Base-by-base conservation (phyloP, 768 basidiomycete species). In the Tylopilus vinaceipallidus region DNA sequence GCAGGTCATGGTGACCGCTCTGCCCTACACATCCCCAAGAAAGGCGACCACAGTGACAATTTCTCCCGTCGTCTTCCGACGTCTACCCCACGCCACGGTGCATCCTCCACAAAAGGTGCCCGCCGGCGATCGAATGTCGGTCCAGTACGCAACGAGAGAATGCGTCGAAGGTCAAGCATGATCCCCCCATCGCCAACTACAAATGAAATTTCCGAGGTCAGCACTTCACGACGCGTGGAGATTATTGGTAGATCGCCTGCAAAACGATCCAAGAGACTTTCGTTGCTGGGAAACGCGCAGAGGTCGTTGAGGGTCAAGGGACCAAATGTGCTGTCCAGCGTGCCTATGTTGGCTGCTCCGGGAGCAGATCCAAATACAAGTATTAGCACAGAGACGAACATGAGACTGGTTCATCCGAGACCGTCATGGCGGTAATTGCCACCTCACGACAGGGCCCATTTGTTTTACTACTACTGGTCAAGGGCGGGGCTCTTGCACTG, bases 121-220 rank as follows among this genome's bases (percentile, higher is more conserved):
- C 74, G 84, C 37, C 74, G 86, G 52, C 78, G 85, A 33, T 92
- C 91, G 20, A 85, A 84, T 57, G 79, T 90, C 49, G 91, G 90
- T 5, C 79, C 86, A n/a, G 60, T 83, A 64, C 82, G 91, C 30
- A 76, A 71, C 52, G 91, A 92, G 65, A 88, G 87, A 65, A 69
- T 71, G 13, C 74, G 88, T 51, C 74, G 91, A 50, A 77, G 90
- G 49, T 91, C 90, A 33, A 93, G 91, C 61, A 68, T 90, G 74
- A 88, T 92, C 53, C 85, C 85, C n/a, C 75, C 81, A 42, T 77
- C 81, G 14, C 73, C 77, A n/a, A 70, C 63, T 36, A 63, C 62
- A 22, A 71, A 66, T 29, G 78, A 78, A 22, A 60, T 62, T 7
- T 30, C 47, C 14, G 59, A 73, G 51, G 64, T 57, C 30, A 45